phyloP scores from a whole-genome alignment of 352 stramenopile genomes.

The Phytophthora colocasiae region DNA sequence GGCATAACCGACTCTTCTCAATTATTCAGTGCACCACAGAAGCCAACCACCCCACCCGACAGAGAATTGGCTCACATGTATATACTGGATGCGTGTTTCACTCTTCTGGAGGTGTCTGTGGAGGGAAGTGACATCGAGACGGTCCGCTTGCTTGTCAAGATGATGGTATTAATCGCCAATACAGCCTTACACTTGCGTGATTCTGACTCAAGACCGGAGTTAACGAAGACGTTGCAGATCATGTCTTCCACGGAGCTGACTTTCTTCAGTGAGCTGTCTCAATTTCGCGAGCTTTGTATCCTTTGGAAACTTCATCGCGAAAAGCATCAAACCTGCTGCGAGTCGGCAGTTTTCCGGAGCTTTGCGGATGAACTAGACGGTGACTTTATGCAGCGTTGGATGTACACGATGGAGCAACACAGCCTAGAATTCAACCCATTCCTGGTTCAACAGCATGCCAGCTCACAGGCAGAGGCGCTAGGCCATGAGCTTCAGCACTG shows the following conservation, averaged over 20 bases:
- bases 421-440: constrained; percentile 76
- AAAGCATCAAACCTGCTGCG: constrained; percentile 53
- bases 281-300: constrained; percentile 67
- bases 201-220: constrained; percentile 27
- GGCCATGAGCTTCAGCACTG: constrained; percentile 55
- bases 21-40: constrained; percentile 37
- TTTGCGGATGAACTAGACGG: constrained; percentile 36
- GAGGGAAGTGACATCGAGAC: constrained; percentile 37
- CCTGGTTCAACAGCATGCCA: constrained; percentile 63
- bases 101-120: constrained; percentile 40
- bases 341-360: constrained; percentile 30
- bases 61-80: constrained; percentile 55
- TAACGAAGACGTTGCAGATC: constrained; percentile 80
- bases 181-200: constrained; percentile 51
- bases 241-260: constrained; percentile 76
- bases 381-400: constrained; percentile 62
- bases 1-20: constrained; percentile 34
- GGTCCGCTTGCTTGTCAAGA: constrained; percentile 42
- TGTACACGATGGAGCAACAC: constrained; percentile 44
- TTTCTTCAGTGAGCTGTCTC: constrained; percentile 62
- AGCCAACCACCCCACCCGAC: constrained; percentile 17
- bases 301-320: constrained; percentile 73
- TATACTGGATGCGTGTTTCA: constrained; percentile 62
- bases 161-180: constrained; percentile 61
- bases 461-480: constrained; percentile 56